A percentile compares a stretch with the other conserved stretches of the same genome.
phyloP scores from a whole-genome alignment of 768 basidiomycete species.

The Albatrellus ellisii region DNA sequence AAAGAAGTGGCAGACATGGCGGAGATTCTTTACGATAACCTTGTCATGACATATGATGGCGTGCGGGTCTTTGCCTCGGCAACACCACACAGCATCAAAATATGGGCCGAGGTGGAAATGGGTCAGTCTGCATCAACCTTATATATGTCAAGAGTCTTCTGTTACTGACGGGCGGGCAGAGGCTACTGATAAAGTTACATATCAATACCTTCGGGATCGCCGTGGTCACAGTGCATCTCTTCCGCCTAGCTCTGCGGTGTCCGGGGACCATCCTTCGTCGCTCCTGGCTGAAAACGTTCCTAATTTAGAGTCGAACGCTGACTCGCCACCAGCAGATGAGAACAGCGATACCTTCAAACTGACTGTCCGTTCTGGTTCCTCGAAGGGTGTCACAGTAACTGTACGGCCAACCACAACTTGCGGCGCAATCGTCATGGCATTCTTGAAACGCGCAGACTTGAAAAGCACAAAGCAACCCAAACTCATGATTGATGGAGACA shows the following conservation, averaged over 20 bases:
- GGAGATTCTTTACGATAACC: slow-evolving; percentile 30
- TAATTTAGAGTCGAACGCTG: slow-evolving; percentile 14
- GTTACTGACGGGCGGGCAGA: slow-evolving; percentile 26
- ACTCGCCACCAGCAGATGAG: slow-evolving; percentile 23
- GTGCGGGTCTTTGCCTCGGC: slow-evolving; percentile 58
- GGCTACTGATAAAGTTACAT: slow-evolving; percentile 50
- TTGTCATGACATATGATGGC: slow-evolving; percentile 49
- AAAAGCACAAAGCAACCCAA: slow-evolving; percentile 42
- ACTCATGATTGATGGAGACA: slow-evolving; percentile 60
- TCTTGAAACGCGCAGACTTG: slow-evolving; percentile 54
- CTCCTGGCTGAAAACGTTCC: slow-evolving; percentile 17
- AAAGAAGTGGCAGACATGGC: slow-evolving; percentile 54
- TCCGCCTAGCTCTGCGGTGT: slow-evolving; percentile 7
- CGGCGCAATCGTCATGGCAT: slow-evolving; percentile 62
- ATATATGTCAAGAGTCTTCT: not conserved
- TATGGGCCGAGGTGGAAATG: slow-evolving; percentile 58
- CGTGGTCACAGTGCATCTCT: slow-evolving; percentile 16
- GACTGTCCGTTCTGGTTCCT: slow-evolving; percentile 43
- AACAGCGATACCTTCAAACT: slow-evolving; percentile 47
- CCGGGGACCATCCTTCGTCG: slow-evolving; percentile 5
- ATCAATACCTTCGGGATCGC: slow-evolving; percentile 44
- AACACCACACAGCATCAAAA: slow-evolving; percentile 47
- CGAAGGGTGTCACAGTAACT: slow-evolving; percentile 45
- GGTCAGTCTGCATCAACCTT: slow-evolving; percentile 26
- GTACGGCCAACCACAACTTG: slow-evolving; percentile 70